phyloP scores from a whole-genome alignment of 306 rosid species.

The Corylus heterophylla region DNA sequence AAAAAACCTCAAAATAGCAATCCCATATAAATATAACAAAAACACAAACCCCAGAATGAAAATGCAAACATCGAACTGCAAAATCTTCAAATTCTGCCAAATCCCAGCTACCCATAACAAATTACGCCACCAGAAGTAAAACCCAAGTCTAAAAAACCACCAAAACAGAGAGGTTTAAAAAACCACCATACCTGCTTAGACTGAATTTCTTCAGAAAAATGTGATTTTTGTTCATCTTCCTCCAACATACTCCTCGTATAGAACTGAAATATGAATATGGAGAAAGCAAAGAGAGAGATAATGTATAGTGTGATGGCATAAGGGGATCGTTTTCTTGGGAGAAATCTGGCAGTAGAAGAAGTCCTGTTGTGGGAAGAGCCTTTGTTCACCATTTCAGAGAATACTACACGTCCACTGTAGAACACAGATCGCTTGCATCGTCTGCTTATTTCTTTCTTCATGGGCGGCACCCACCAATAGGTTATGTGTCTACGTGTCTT shows the following conservation, averaged over 20 bases:
- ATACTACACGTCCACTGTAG: not conserved
- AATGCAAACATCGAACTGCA: constrained; percentile 9
- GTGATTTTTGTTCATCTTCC: constrained; percentile 37
- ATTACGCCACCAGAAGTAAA: constrained; percentile 1
- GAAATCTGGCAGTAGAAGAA: constrained; percentile 34
- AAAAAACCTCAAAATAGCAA: not conserved
- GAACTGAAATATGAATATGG: constrained; percentile 56
- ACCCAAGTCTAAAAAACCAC: not conserved
- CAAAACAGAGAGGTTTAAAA: not conserved
- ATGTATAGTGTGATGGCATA: constrained; percentile 45
- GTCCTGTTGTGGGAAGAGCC: constrained; percentile 27
- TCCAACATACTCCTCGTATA: constrained; percentile 40
- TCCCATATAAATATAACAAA: not conserved
- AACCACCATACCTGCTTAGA: constrained; percentile 40
- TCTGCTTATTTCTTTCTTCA: not conserved
- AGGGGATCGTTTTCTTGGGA: constrained; percentile 42
- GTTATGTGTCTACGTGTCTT: not conserved
- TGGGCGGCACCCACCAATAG: not conserved
- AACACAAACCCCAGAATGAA: not conserved
- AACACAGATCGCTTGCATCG: constrained; percentile 11
- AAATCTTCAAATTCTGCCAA: not conserved
- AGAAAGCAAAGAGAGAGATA: constrained; percentile 50
- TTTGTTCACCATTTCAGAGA: constrained; percentile 58
- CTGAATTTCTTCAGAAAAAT: constrained; percentile 31
- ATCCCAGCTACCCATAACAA: not conserved